Evolutionary conservation across 1,284 basidiomycete genomes (phyloP), one percentile per base, ranked within the genome.

Genomic region (Megacollybia platyphylla): DNA sequence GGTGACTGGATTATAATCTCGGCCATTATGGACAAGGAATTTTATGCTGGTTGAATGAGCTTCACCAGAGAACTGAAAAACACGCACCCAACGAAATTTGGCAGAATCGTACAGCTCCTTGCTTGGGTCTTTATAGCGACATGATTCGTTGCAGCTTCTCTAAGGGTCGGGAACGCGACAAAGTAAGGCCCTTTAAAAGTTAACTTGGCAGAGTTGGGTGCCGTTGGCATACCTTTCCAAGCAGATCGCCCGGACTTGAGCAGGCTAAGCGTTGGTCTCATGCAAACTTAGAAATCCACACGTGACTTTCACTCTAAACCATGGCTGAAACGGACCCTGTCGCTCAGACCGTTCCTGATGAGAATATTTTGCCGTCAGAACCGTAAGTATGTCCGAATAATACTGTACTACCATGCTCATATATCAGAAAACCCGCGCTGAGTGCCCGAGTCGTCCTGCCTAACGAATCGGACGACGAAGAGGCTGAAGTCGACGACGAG

Each of bases 1-100:
- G 29, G 73, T 65, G 29, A 98, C 81, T 0, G 92, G 91, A 9
- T 84, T 52, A 58, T 93, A 96, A 51, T 88, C 78, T 63, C 87
- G 91, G 37, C 94, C 94, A 53, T 97, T 97, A 64, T 97, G 91
- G 0, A 98, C 89, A 58, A 88, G 67, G 59, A 96, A 96, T 44
- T 81, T 79, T 37, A 92, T 69, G 4, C 86, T 88, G 52, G 20
- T 30, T n/a, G n/a, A 24, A 45, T 27, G 15, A 34, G 18, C 29
- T 11, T 3, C 5, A 42, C 18, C 27, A 11, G 15, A 13, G 11
- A 20, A n/a, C 44, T 4, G 32, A 24, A 30, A 29, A 20, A n/a
- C 17, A 48, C 76, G 43, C 51, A 87, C 87, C 92, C 92, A 40
- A 96, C 87, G 54, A 93, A 96, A 54, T 89, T 92, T 1, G 94